A percentile compares a stretch with the other conserved stretches of the same genome.
phyloP scores from a whole-genome alignment of 176 grass and related monocot species.

The Urochloa ruziziensis region DNA sequence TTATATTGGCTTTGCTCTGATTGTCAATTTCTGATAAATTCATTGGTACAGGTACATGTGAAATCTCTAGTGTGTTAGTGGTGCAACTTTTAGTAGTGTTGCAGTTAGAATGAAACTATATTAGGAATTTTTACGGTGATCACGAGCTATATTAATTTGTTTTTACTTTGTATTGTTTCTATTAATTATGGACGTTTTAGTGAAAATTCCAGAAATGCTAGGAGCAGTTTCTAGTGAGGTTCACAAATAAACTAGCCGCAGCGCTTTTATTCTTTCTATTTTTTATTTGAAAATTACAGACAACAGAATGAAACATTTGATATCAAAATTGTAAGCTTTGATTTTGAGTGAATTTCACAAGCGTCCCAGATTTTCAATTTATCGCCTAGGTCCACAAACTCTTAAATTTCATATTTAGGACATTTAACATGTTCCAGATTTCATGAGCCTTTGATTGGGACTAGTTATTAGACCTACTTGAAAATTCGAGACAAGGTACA shows the following conservation, averaged over 20 bases:
- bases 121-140: neutral
- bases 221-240: neutral
- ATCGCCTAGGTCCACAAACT: too few relatives aligned
- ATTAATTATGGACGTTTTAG: too few relatives aligned
- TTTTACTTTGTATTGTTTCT: too few relatives aligned
- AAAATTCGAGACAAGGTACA: too few relatives aligned
- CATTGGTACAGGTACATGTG: neutral
- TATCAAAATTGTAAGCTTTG: neutral
- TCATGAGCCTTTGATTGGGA: too few relatives aligned
- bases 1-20: neutral
- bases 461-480: too few relatives aligned
- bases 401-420: too few relatives aligned
- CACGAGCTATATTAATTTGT: too few relatives aligned
- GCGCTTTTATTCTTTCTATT: neutral
- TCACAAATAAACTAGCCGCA: neutral
- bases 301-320: neutral
- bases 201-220: neutral
- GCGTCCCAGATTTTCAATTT: too few relatives aligned
- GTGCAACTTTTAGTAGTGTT: neutral
- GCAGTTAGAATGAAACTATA: neutral
- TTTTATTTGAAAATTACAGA: neutral
- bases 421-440: too few relatives aligned
- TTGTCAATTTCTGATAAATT: neutral
- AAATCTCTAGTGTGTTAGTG: too few relatives aligned
- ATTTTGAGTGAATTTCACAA: neutral